These are phyloP conservation scores for Prunus kanzakura DNA, from an alignment of 306 rosid species.

Conservation along the genomic window DNA sequence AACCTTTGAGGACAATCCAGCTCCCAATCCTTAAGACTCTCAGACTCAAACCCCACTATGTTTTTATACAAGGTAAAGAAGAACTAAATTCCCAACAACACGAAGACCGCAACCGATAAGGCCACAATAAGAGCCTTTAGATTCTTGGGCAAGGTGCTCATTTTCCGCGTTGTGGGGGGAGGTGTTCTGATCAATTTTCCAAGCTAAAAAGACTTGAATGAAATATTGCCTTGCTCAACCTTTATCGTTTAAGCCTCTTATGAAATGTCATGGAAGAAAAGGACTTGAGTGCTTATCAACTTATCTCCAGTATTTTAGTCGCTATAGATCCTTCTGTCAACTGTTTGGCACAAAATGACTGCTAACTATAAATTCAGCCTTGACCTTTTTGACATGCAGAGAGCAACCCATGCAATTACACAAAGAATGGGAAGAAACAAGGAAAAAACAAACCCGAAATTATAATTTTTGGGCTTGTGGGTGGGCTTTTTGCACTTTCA, in stretches of 20 bases:
- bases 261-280: not conserved
- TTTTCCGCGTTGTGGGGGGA: no score
- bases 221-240: not conserved
- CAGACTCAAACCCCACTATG: conserved; percentile 17
- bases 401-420: no score
- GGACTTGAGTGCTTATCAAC: conserved; percentile 1
- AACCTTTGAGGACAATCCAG: conserved; percentile 73
- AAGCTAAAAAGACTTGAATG: no score
- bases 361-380: not conserved
- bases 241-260: not conserved
- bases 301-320: not conserved
- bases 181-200: no score
- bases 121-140: no score
- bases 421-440: no score
- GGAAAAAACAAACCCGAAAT: no score
- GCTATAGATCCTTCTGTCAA: not conserved
- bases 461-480: no score
- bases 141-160: no score
- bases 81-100: conserved; percentile 22
- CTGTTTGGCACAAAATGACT: not conserved
- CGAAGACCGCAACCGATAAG: no score
- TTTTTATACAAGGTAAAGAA: conserved; percentile 22
- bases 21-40: conserved; percentile 72
- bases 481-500: no score
- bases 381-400: no score